Evolutionary conservation across 2,329 filamentous ascomycete species (phyloP), one percentile per base, ranked within the genome.

Genomic region (Fonsecaea nubica): DNA sequence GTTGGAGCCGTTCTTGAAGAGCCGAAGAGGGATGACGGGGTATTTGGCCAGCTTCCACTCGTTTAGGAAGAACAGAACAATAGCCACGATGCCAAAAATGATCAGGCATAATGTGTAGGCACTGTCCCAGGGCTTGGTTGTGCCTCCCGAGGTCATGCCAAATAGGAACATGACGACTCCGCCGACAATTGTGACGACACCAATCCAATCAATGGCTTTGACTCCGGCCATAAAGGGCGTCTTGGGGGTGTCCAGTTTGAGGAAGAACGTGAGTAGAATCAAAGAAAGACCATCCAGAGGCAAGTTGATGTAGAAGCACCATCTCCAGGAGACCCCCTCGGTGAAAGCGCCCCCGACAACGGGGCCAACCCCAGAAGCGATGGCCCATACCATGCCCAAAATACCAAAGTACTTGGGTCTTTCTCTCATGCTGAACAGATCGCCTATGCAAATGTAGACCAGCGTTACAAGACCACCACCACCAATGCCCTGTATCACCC

Each of bases 161-260:
- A 92, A 82, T 1, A 92, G 82, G 18, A 92, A 78, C 87, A 92
- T 91, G 55, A 92, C 76, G 0, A 87, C 88, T 4, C 85, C 87
- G 32, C 86, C 86, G 6, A 91, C 81, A 67, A 92, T 84, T 1
- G 85, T 80, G 10, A 90, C 62, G 1, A 85, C 87, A 0, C 90
- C 91, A 5, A 83, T 64, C 83, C 87, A 90, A 76, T 89, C 87
- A 67, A 90, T 87, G 4, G 85, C 83, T 68, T 84, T 85, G 48
- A 89, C 74, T 6, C 87, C 87, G 18, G 83, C 81, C 48, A 82
- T 65, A 4, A 89, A 76, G 0, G 85, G 84, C 0, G 87, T 89
- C 69, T 82, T 86, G 12, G 87, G 86, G 0, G 85, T 87, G 70
- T 89, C 84, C 60, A 89, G 79, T 68, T 87, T 84, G 45, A 90